Conservation (phyloP, 768 basidiomycete species). For the Agaricus subrufescens region DNA sequence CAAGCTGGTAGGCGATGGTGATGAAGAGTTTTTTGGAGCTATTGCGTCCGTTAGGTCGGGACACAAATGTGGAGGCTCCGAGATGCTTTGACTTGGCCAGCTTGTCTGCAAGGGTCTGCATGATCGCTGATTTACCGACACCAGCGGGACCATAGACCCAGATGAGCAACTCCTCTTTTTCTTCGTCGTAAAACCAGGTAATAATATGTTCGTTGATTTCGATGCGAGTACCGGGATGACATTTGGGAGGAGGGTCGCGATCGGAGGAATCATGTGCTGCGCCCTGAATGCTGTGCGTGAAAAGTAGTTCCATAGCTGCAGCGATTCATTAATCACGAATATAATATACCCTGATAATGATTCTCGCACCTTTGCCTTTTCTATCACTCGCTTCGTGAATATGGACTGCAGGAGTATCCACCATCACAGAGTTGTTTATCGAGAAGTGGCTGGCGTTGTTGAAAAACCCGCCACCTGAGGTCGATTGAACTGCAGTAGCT, state of each 20-base stretch:
- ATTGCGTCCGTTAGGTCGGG: not conserved
- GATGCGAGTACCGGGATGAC: not conserved
- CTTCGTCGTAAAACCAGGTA: not conserved
- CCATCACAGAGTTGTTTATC: too few species aligned
- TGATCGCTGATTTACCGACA: conserved; percentile 6
- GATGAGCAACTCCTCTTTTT: not conserved
- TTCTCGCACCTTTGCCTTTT: not conserved
- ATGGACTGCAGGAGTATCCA: too few species aligned
- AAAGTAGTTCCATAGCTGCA: not conserved
- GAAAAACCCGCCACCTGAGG: too few species aligned
- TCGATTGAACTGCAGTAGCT: too few species aligned
- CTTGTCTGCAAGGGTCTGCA: conserved; percentile 1
- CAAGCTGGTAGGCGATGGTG: conserved; percentile 4
- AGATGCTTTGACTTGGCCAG: not conserved
- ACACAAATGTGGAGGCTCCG: conserved; percentile 6
- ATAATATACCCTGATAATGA: not conserved
- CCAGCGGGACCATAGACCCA: conserved; percentile 10
- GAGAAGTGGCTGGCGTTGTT: too few species aligned
- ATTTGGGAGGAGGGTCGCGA: not conserved
- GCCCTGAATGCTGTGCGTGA: not conserved
- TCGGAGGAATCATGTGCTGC: not conserved
- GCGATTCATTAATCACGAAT: too few species aligned
- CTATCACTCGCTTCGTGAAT: too few species aligned
- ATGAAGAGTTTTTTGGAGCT: not conserved
- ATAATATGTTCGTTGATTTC: not conserved